phyloP scores from a whole-genome alignment of 371 early-diverging fungal genomes.

The Mortierella sp. region DNA sequence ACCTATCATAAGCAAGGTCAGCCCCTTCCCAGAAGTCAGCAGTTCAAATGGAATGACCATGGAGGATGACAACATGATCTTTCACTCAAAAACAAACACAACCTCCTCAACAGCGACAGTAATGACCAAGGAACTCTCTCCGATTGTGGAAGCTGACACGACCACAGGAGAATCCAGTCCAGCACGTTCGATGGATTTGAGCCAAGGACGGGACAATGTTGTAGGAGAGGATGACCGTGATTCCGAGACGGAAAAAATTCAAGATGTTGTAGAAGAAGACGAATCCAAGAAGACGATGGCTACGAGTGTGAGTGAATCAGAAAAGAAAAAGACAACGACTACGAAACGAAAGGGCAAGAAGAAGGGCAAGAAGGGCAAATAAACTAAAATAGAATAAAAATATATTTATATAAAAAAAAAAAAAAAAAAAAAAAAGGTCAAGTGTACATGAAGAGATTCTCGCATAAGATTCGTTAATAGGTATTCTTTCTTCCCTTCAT shows the following conservation, averaged over 20 bases:
- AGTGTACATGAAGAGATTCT: neutral
- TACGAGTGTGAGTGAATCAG: conserved; percentile 1
- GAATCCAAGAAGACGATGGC: conserved; percentile 1
- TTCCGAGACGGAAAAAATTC: neutral
- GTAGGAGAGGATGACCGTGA: neutral
- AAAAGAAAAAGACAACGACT: conserved; percentile 42
- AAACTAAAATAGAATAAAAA: too few relatives aligned
- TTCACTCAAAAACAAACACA: neutral
- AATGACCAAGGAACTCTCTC: neutral
- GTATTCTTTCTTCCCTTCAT: too few relatives aligned
- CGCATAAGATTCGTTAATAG: too few relatives aligned
- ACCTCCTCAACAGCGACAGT: neutral
- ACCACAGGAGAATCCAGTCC: conserved; percentile 1
- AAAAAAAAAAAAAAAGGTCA: neutral
- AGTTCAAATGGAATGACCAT: neutral
- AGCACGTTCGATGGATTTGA: neutral
- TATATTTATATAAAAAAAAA: too few relatives aligned
- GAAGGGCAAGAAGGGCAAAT: conserved; percentile 33
- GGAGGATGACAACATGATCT: neutral
- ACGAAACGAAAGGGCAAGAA: conserved; percentile 40
- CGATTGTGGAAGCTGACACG: neutral
- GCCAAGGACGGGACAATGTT: neutral
- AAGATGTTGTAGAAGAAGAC: conserved; percentile 9
- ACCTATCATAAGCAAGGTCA: neutral
- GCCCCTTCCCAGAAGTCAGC: neutral